Evolutionary conservation across 2,329 filamentous ascomycete species (phyloP).

Genomic region (Alternaria brassicicola): DNA sequence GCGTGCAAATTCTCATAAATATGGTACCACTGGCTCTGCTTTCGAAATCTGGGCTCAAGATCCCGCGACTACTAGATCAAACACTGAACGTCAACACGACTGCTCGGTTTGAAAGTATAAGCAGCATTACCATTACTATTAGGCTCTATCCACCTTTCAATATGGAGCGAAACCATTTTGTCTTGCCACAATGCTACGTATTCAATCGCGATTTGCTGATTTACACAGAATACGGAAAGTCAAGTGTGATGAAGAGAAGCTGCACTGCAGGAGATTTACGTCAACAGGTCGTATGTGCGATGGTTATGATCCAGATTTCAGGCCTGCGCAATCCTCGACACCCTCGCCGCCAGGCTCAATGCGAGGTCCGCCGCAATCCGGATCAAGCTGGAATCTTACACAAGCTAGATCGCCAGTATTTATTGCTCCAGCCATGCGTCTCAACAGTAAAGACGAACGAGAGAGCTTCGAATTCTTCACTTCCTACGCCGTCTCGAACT

Average conservation of each 20-base stretch:
- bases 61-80: not conserved
- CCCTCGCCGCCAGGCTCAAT: conserved; percentile 1
- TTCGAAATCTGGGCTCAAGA: not conserved
- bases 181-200: not conserved
- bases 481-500: conserved; percentile 28
- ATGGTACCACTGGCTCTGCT: not conserved
- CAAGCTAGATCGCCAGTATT: conserved; percentile 15
- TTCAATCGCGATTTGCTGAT: conserved; percentile 2
- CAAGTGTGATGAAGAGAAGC: conserved; percentile 45
- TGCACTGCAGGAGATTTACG: conserved; percentile 36
- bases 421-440: conserved; percentile 23
- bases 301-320: conserved; percentile 31
- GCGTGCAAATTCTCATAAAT: not conserved
- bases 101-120: not conserved
- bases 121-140: not conserved
- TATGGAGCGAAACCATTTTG: not conserved
- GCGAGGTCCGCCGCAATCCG: not conserved
- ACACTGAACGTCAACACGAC: not conserved
- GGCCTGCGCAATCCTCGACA: conserved; percentile 2
- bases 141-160: not conserved
- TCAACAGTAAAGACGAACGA: conserved; percentile 31
- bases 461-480: conserved; percentile 43
- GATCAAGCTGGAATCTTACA: not conserved
- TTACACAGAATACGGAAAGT: conserved; percentile 37
- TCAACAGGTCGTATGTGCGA: conserved; percentile 44